Percentiles rank a stretch among this genome's conserved stretches.
These are phyloP conservation scores for Nadsonia starkeyi-henricii DNA, from an alignment of 1,139 yeast species.

Conservation along the genomic window DNA sequence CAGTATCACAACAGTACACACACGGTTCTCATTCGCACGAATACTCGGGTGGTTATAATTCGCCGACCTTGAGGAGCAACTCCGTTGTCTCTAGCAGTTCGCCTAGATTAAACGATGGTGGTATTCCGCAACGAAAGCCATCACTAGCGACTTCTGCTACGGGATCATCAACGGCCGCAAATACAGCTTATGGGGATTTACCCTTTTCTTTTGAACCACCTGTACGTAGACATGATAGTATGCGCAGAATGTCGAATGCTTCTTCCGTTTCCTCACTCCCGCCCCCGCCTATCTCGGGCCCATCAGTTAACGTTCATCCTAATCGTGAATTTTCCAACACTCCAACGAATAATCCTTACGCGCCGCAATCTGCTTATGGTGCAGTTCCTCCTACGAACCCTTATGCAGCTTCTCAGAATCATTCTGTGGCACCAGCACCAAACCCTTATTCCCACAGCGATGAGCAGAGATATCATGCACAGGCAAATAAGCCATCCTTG, in stretches of 20 bases:
- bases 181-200: not conserved
- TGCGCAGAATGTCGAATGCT: not conserved
- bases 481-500: conserved; percentile 3
- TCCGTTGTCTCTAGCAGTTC: too few relatives aligned
- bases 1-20: too few relatives aligned
- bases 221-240: not conserved
- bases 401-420: conserved; percentile 4
- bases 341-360: conserved; percentile 8
- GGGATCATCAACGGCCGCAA: not conserved
- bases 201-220: not conserved
- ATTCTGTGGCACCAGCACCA: not conserved
- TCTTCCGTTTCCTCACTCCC: not conserved
- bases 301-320: not conserved
- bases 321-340: not conserved
- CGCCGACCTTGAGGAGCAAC: too few relatives aligned
- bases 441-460: conserved; percentile 1
- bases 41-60: too few relatives aligned
- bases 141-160: not conserved
- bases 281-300: not conserved
- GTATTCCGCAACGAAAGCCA: too few relatives aligned
- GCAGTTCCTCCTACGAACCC: conserved; percentile 6
- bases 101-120: too few relatives aligned
- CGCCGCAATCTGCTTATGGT: conserved; percentile 11
- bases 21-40: too few relatives aligned
- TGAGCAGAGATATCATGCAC: not conserved